Conservation (phyloP, 2,329 filamentous ascomycete species). For the Coniochaeta ligniaria region DNA sequence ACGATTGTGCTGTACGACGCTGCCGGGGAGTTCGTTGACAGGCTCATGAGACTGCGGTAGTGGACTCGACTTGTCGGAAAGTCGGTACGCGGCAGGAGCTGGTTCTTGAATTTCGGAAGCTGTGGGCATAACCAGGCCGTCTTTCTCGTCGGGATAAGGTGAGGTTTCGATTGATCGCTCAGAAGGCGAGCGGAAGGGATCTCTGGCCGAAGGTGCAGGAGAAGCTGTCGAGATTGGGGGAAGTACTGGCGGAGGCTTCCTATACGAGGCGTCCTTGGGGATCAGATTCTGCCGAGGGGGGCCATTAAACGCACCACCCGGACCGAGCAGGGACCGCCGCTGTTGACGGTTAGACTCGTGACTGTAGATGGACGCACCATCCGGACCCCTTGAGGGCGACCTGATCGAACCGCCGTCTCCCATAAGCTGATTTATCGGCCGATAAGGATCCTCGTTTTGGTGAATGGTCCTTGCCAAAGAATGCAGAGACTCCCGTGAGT, state of each 20-base stretch:
- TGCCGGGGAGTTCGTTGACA: background rate
- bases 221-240: conserved; percentile 5
- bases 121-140: conserved; percentile 13
- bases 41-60: background rate
- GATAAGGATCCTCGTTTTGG: conserved; percentile 78
- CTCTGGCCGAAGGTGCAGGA: conserved; percentile 7
- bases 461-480: conserved; percentile 73
- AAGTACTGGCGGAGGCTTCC: conserved; percentile 7
- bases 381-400: conserved; percentile 35
- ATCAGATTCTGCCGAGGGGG: conserved; percentile 38
- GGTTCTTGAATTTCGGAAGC: conserved; percentile 28
- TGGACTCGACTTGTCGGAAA: conserved; percentile 12
- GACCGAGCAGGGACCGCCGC: conserved; percentile 11
- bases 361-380: conserved; percentile 36
- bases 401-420: conserved; percentile 51
- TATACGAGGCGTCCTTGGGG: conserved; percentile 25
- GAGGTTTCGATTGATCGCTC: conserved; percentile 29
- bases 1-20: conserved; percentile 1
- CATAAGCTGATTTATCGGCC: conserved; percentile 51
- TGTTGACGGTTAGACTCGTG: background rate
- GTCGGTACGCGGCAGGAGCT: conserved; percentile 21
- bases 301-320: conserved; percentile 20
- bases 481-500: conserved; percentile 78
- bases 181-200: conserved; percentile 5
- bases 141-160: conserved; percentile 26